Conservation (phyloP, 306 rosid species). For the Sphenostylis stenocarpa region DNA sequence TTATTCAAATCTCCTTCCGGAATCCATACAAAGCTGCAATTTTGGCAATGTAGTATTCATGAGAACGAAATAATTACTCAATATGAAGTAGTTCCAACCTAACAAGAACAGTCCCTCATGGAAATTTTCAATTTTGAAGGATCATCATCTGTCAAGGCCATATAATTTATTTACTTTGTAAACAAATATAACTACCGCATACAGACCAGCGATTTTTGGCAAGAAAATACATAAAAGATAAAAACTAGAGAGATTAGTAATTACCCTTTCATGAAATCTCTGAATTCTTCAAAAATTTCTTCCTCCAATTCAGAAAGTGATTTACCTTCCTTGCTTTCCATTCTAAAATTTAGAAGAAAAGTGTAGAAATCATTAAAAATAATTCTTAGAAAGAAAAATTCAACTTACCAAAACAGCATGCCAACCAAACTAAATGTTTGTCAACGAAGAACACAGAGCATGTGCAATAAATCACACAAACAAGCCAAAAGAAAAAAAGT, state of each 20-base stretch:
- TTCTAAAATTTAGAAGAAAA: conserved; percentile 31
- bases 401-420: conserved; percentile 1
- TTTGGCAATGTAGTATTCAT: neutral
- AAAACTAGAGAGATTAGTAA: neutral
- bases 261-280: conserved; percentile 74
- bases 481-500: neutral
- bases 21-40: neutral
- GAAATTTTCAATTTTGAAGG: neutral
- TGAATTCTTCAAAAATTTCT: conserved; percentile 43
- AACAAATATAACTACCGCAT: neutral
- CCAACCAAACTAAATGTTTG: neutral
- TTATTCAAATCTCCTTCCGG: neutral
- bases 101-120: neutral
- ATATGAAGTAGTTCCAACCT: neutral
- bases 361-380: neutral
- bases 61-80: neutral
- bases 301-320: conserved; percentile 36
- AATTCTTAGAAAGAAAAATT: conserved; percentile 25
- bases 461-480: neutral
- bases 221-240: neutral
- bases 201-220: neutral
- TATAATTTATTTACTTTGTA: neutral
- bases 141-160: neutral
- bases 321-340: conserved; percentile 34
- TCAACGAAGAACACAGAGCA: conserved; percentile 5